Conservation (phyloP, 306 rosid genomes). For the Quercus mongolica region DNA sequence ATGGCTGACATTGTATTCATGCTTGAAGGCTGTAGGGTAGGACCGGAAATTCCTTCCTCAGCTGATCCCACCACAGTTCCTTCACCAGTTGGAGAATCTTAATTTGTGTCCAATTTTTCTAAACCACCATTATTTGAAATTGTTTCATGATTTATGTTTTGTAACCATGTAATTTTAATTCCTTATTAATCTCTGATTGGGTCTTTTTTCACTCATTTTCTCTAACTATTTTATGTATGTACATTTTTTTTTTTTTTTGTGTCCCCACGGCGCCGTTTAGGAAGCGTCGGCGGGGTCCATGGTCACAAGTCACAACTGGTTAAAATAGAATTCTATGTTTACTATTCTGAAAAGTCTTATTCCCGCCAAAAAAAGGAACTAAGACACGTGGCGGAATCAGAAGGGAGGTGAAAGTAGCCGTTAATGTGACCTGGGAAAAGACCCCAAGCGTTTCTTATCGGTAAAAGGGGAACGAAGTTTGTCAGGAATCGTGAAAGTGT, state of each 20-base stretch:
- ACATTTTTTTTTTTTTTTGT: no score
- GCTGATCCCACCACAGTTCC: slow-evolving; percentile 79
- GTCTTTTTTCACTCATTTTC: no score
- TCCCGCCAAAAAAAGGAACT: slow-evolving; percentile 53
- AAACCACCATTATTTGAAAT: not conserved
- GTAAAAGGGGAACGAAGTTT: slow-evolving; percentile 1
- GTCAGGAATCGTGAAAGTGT: slow-evolving; percentile 21
- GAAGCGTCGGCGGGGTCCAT: slow-evolving; percentile 3
- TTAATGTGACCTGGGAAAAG: slow-evolving; percentile 39
- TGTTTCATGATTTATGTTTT: slow-evolving; percentile 4
- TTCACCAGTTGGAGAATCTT: slow-evolving; percentile 48
- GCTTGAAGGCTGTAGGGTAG: slow-evolving; percentile 91
- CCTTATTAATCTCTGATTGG: not conserved
- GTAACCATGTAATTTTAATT: not conserved
- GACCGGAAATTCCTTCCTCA: slow-evolving; percentile 77
- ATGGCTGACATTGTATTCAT: slow-evolving; percentile 79
- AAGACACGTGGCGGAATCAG: slow-evolving; percentile 49
- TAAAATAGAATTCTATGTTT: slow-evolving; percentile 19
- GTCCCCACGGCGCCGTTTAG: slow-evolving; percentile 35
- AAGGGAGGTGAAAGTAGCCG: slow-evolving; percentile 54
- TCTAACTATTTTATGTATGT: no score
- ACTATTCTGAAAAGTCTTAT: not conserved
- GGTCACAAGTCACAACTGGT: slow-evolving; percentile 5
- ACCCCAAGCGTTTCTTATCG: slow-evolving; percentile 21
- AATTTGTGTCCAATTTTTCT: not conserved